Percentiles rank a stretch among this genome's conserved stretches.
Conservation (phyloP, 2,329 filamentous ascomycete genomes). For the Monosporascus cannonballus region DNA sequence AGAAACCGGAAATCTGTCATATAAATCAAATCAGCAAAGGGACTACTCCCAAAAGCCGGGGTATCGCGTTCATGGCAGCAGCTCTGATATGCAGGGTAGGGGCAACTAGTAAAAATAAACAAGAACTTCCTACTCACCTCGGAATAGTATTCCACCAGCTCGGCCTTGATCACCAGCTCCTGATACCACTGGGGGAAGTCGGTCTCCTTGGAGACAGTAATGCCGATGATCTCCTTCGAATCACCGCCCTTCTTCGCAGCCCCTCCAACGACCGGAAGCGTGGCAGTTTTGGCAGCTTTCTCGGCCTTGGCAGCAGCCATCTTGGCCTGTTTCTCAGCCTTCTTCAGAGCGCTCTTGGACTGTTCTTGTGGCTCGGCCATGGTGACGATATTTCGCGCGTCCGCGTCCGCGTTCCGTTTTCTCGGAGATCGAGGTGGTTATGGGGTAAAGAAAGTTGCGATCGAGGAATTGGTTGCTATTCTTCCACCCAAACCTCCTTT, state of each 20-base stretch:
- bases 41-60: not conserved
- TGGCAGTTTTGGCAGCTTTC: constrained; percentile 52
- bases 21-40: constrained; percentile 12
- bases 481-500: not conserved
- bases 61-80: too few species aligned
- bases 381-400: not conserved
- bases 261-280: constrained; percentile 46
- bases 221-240: constrained; percentile 70
- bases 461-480: not conserved
- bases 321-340: constrained; percentile 59
- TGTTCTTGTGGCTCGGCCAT: constrained; percentile 23
- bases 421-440: constrained; percentile 19
- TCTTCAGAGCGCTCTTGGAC: constrained; percentile 60
- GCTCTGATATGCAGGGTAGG: too few species aligned
- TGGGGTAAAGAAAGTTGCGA: not conserved
- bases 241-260: constrained; percentile 38
- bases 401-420: constrained; percentile 4
- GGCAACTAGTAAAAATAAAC: too few species aligned
- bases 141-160: constrained; percentile 92
- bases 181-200: constrained; percentile 97
- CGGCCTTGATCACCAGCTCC: constrained; percentile 92
- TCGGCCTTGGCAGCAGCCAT: constrained; percentile 56
- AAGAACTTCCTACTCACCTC: constrained; percentile 20
- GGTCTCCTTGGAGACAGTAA: constrained; percentile 76
- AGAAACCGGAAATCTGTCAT: constrained; percentile 85